These are phyloP conservation scores for Helianthus tuberosus DNA, from an alignment of 129 eudicot species.

Conservation along the genomic window DNA sequence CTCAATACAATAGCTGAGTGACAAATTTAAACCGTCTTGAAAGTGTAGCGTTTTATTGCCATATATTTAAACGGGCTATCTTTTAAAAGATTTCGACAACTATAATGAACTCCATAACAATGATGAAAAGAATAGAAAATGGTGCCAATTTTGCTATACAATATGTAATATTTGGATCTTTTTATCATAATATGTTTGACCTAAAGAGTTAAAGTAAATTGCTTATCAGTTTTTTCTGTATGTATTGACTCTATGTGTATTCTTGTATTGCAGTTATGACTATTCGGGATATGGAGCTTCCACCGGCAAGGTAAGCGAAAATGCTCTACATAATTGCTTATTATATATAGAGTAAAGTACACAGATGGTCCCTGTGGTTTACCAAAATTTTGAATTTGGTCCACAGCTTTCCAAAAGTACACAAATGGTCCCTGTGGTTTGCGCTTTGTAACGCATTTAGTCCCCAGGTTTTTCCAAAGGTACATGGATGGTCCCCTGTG, in stretches of 20 bases:
- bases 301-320: conserved; percentile 82
- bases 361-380: no score
- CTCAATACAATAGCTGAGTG: not conserved
- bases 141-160: not conserved
- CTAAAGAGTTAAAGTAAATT: conserved; percentile 5
- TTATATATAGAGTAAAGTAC: not conserved
- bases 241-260: conserved; percentile 10
- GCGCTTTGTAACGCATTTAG: no score
- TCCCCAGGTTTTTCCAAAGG: no score
- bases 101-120: not conserved
- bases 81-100: not conserved
- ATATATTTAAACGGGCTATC: not conserved
- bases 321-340: not conserved
- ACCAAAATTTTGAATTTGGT: no score
- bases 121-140: conserved; percentile 2
- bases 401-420: no score
- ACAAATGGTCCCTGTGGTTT: no score
- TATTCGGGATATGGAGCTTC: conserved; percentile 99
- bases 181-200: not conserved
- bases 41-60: conserved; percentile 8
- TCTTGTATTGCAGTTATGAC: conserved; percentile 76
- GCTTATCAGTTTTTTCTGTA: not conserved
- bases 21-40: not conserved
- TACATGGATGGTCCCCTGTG: no score
- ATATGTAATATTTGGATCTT: not conserved